Evolutionary conservation across 768 basidiomycete species (phyloP).

Genomic region (Mycena belliarum): DNA sequence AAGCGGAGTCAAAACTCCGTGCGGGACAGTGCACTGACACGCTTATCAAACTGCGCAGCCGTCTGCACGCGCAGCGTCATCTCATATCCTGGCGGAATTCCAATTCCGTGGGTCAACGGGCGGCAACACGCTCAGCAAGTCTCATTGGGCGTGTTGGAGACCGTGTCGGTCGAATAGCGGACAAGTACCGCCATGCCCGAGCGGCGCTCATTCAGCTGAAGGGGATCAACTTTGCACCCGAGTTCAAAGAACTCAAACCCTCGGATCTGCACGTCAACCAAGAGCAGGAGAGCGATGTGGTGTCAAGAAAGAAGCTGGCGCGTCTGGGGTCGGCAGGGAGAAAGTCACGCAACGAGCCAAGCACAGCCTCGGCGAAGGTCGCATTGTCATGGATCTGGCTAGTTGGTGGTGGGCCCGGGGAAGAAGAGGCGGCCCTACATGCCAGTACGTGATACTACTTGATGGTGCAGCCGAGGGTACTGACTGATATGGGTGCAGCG

Average conservation of each 20-base stretch:
- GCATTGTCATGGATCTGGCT: slow-evolving; percentile 14
- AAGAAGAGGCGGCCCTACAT: not conserved
- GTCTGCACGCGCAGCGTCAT: slow-evolving; percentile 10
- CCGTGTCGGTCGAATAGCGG: not conserved
- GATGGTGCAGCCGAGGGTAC: no score
- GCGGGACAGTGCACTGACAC: slow-evolving; percentile 3
- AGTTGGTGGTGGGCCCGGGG: not conserved
- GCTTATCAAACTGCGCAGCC: not conserved
- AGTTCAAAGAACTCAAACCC: not conserved
- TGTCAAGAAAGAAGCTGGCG: not conserved
- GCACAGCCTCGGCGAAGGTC: not conserved
- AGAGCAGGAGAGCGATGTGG: not conserved
- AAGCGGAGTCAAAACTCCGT: slow-evolving; percentile 2
- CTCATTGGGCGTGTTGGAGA: slow-evolving; percentile 14
- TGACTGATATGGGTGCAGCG: not conserved
- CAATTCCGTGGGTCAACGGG: not conserved
- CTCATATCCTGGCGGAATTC: slow-evolving; percentile 8
- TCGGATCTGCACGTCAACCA: not conserved
- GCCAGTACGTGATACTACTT: slow-evolving; percentile 10
- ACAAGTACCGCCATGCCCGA: not conserved
- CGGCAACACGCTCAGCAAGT: not conserved
- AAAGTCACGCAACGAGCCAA: not conserved
- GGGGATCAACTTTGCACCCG: not conserved
- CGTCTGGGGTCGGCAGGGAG: not conserved
- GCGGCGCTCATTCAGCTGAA: not conserved